These are phyloP conservation scores for Candida gorgasii DNA, from an alignment of 805 yeast genomes.

Conservation along the genomic window DNA sequence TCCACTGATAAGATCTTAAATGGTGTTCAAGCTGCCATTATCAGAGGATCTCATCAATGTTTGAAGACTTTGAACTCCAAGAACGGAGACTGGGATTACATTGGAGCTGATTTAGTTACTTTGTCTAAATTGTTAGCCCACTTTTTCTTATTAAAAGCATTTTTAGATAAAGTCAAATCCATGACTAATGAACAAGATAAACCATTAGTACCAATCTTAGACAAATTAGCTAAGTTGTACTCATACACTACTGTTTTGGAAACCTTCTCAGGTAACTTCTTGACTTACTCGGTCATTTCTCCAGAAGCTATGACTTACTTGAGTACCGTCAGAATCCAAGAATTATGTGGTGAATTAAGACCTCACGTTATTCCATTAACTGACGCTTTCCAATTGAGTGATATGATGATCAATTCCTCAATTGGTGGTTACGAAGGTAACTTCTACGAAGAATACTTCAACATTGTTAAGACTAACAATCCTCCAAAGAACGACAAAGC, in stretches of 20 bases:
- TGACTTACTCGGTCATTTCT: conserved; percentile 33
- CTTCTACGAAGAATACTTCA: conserved; percentile 45
- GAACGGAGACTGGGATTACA: conserved; percentile 35
- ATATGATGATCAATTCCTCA: conserved; percentile 45
- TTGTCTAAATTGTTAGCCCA: conserved; percentile 46
- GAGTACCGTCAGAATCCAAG: conserved; percentile 29
- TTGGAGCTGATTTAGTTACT: conserved; percentile 40
- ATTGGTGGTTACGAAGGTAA: conserved; percentile 46
- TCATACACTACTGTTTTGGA: conserved; percentile 32
- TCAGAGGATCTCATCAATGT: conserved; percentile 33
- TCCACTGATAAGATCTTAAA: conserved; percentile 31
- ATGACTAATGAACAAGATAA: conserved; percentile 23
- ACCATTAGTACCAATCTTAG: conserved; percentile 29
- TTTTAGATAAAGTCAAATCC: conserved; percentile 25
- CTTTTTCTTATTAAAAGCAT: conserved; percentile 39
- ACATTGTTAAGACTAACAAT: conserved; percentile 34
- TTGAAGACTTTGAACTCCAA: conserved; percentile 24
- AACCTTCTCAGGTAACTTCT: conserved; percentile 36
- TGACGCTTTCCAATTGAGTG: conserved; percentile 45
- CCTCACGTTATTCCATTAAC: conserved; percentile 44
- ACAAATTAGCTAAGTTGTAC: conserved; percentile 35
- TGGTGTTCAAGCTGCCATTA: conserved; percentile 42
- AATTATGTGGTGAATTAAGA: conserved; percentile 36
- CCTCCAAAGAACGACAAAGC: conserved; percentile 39
- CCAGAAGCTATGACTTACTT: conserved; percentile 31